A percentile compares a stretch with the other conserved stretches of the same genome.
These are phyloP conservation scores for Hortaea sp. DNA, from an alignment of 2,329 filamentous ascomycete genomes.

Conservation along the genomic window DNA sequence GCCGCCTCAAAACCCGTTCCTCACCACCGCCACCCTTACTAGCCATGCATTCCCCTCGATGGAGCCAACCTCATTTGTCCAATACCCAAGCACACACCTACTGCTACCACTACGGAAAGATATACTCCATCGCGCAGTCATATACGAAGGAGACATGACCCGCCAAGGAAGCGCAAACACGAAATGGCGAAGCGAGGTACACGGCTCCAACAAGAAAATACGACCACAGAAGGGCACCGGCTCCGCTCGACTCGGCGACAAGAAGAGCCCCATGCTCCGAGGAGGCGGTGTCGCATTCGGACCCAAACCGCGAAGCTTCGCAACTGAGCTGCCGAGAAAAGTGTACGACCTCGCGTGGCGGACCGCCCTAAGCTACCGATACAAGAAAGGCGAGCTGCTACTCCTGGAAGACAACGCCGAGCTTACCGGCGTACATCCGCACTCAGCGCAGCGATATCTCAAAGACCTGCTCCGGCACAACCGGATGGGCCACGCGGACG, in stretches of 20 bases:
- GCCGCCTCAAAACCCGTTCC: conserved; percentile 32
- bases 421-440: conserved; percentile 46
- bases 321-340: conserved; percentile 71
- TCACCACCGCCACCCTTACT: conserved; percentile 63
- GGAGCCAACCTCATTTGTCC: conserved; percentile 68
- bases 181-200: conserved; percentile 74
- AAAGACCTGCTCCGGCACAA: conserved; percentile 60
- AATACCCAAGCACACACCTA: conserved; percentile 74
- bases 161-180: conserved; percentile 76
- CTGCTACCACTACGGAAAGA: conserved; percentile 80
- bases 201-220: conserved; percentile 74
- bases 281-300: conserved; percentile 86
- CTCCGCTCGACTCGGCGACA: conserved; percentile 65
- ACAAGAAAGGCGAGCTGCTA: conserved; percentile 74
- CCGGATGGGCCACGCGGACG: conserved; percentile 55
- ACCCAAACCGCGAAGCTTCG: conserved; percentile 87
- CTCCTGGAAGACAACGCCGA: conserved; percentile 72
- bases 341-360: conserved; percentile 94
- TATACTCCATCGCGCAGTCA: conserved; percentile 80
- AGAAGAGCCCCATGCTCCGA: conserved; percentile 68
- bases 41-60: conserved; percentile 84
- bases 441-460: conserved; percentile 45
- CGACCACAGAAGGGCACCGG: conserved; percentile 81
- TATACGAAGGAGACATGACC: conserved; percentile 84
- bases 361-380: conserved; percentile 86